Conservation (phyloP, 2,329 filamentous ascomycete genomes). For the Epichloe gansuensis region DNA sequence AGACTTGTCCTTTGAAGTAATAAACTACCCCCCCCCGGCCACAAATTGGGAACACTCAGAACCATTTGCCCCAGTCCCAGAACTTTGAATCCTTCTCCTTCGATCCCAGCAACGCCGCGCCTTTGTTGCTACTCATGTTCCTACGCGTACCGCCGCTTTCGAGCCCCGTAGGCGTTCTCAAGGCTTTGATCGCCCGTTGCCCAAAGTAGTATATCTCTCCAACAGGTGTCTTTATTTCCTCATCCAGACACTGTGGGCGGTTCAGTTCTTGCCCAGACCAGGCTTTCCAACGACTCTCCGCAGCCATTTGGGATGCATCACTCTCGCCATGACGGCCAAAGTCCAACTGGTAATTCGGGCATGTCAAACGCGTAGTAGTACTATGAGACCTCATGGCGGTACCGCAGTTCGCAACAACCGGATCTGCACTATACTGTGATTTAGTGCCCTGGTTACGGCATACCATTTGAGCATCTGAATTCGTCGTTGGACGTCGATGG, state of each 20-base stretch:
- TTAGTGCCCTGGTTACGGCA: background rate
- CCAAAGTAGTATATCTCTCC: slow-evolving; percentile 7
- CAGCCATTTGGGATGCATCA: background rate
- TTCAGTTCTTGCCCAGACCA: background rate
- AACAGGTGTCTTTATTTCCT: background rate
- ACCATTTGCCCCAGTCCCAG: slow-evolving; percentile 16
- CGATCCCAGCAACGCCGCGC: background rate
- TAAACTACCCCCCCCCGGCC: background rate
- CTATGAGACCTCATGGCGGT: background rate
- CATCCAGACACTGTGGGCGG: background rate
- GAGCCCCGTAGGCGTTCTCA: background rate
- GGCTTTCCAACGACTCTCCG: background rate
- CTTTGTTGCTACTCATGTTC: background rate
- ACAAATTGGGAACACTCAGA: slow-evolving; percentile 9
- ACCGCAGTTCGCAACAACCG: background rate
- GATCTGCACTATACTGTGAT: background rate
- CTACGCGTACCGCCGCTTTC: background rate
- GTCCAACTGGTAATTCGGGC: background rate
- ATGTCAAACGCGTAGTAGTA: background rate
- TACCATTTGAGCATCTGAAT: slow-evolving; percentile 6
- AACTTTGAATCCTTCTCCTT: slow-evolving; percentile 15
- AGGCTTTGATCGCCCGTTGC: slow-evolving; percentile 4
- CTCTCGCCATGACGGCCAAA: background rate
- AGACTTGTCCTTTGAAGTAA: background rate
- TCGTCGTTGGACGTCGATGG: slow-evolving; percentile 13